Evolutionary conservation across 192 early-diverging fungal species (phyloP).

Genomic region (Coemansia sp.): DNA sequence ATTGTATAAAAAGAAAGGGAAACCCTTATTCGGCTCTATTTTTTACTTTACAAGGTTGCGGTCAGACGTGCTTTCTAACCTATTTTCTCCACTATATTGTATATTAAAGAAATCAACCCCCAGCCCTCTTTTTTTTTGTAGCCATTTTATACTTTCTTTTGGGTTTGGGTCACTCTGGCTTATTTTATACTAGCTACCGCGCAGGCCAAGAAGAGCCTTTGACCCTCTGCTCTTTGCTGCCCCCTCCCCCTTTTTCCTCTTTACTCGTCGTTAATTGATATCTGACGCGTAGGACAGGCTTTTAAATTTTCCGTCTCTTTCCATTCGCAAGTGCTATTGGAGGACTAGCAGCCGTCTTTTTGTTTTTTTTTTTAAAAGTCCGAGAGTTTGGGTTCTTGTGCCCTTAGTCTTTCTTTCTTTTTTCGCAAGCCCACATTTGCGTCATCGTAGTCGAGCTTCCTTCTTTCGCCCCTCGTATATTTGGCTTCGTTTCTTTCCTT

Average conservation of each 20-base stretch:
- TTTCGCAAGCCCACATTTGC: not conserved
- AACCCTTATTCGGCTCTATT: not conserved
- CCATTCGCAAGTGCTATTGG: not conserved
- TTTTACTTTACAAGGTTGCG: not conserved
- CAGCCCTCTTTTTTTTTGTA: not conserved
- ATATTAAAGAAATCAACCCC: not conserved
- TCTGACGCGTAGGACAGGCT: not conserved
- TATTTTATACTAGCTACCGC: too few species aligned
- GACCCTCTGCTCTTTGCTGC: too few species aligned
- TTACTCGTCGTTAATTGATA: not conserved
- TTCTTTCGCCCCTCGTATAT: too few species aligned
- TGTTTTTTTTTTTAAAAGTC: not conserved
- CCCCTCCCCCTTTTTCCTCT: not conserved
- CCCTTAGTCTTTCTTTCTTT: not conserved
- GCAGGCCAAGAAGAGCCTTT: too few species aligned
- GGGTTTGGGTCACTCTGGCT: not conserved
- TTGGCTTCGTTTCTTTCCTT: not conserved
- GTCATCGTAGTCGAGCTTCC: too few species aligned
- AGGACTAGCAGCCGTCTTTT: too few species aligned
- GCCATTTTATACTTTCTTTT: too few species aligned
- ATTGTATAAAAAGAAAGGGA: constrained; percentile 1
- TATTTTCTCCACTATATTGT: not conserved
- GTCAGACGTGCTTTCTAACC: constrained; percentile 1
- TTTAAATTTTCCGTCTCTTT: not conserved
- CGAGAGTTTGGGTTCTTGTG: not conserved